These are phyloP conservation scores for Suillus spraguei DNA, from an alignment of 768 basidiomycete species.

Conservation along the genomic window DNA sequence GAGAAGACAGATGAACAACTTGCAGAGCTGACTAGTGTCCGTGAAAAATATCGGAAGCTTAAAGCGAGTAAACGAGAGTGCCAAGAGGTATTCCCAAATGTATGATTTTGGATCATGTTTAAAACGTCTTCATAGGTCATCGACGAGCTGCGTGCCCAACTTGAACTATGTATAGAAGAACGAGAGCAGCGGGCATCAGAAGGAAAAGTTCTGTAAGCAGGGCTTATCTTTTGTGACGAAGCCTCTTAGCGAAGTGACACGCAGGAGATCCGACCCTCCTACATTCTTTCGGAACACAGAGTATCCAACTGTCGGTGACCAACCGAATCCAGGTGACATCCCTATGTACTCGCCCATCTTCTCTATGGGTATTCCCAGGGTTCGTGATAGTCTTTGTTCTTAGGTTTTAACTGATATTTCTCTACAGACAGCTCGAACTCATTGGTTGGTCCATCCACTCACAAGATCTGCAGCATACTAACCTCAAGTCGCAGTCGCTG, in stretches of 20 bases:
- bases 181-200: slow-evolving; percentile 22
- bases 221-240: not conserved
- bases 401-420: not conserved
- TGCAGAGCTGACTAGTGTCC: slow-evolving; percentile 16
- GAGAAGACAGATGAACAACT: slow-evolving; percentile 13
- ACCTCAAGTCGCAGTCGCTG: not conserved
- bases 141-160: slow-evolving; percentile 22
- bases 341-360: not conserved
- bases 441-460: not conserved
- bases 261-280: not conserved
- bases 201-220: slow-evolving; percentile 4
- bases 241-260: not conserved
- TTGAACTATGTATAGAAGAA: slow-evolving; percentile 21
- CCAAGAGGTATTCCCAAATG: slow-evolving; percentile 21
- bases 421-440: slow-evolving; percentile 1
- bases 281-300: slow-evolving; percentile 9
- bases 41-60: slow-evolving; percentile 23
- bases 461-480: not conserved
- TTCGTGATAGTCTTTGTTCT: not conserved
- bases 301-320: slow-evolving; percentile 19
- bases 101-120: not conserved
- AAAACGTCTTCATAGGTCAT: slow-evolving; percentile 17
- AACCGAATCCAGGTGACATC: slow-evolving; percentile 5
- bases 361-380: slow-evolving; percentile 5
- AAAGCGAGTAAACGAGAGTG: slow-evolving; percentile 22